A percentile compares a stretch with the other conserved stretches of the same genome.
Conservation (phyloP, 116 monocot genomes). For the Iris pallida region DNA sequence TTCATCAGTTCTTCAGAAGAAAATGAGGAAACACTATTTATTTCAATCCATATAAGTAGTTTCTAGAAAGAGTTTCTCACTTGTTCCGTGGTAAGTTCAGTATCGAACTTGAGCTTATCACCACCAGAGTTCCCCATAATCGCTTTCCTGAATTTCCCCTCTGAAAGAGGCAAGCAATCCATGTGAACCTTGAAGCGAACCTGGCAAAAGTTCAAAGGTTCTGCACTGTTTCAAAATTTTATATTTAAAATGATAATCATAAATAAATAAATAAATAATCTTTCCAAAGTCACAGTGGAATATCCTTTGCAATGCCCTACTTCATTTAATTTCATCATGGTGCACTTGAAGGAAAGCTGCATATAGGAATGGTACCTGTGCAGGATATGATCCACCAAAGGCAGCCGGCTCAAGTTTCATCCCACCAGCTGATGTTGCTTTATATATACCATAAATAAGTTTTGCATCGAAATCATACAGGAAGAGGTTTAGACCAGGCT, state of each 20-base stretch:
- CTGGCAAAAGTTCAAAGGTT: too few relatives aligned
- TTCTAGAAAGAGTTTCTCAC: neutral
- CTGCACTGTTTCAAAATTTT: too few relatives aligned
- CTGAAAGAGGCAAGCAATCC: constrained; percentile 13
- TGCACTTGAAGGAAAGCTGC: too few relatives aligned
- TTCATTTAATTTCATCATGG: too few relatives aligned
- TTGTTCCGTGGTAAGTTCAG: constrained; percentile 1
- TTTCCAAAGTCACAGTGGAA: too few relatives aligned
- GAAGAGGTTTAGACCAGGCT: constrained; percentile 14
- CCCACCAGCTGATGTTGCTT: constrained; percentile 23
- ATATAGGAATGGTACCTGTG: constrained; percentile 17
- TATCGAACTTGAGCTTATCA: neutral
- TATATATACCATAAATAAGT: constrained; percentile 13
- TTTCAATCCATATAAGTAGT: too few relatives aligned
- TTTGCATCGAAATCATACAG: constrained; percentile 20
- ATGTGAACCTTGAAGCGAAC: constrained; percentile 13
- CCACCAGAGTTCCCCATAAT: neutral
- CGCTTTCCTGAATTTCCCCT: neutral
- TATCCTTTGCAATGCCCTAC: too few relatives aligned
- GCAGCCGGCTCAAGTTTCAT: too few relatives aligned
- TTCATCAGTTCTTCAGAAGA: too few relatives aligned
- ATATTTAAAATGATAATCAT: too few relatives aligned
- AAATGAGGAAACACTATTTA: too few relatives aligned
- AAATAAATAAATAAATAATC: too few relatives aligned
- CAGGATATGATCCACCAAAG: constrained; percentile 16